A percentile compares a stretch with the other conserved stretches of the same genome.
Conservation (phyloP, 1,139 yeast species). For the Candida pseudoviswanathii region DNA sequence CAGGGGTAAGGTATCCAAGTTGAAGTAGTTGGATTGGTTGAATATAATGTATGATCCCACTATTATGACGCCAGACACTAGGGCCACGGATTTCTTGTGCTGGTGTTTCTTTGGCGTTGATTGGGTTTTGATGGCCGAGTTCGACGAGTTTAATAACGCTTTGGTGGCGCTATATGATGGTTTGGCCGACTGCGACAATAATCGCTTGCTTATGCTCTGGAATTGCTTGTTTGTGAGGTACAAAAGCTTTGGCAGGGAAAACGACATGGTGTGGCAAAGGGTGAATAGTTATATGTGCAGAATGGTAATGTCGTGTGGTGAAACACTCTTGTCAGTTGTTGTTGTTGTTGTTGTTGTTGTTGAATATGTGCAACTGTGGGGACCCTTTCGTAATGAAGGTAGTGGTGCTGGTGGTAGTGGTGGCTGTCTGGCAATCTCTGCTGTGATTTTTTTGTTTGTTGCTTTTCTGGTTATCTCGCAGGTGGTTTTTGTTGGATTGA, state of each 20-base stretch:
- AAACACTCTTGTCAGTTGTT: no score
- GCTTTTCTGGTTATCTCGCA: no score
- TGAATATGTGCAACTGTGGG: no score
- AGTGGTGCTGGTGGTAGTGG: no score
- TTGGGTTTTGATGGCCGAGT: slow-evolving; percentile 9
- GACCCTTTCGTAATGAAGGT: no score
- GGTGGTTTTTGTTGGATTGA: no score
- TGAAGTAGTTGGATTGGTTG: slow-evolving; percentile 44
- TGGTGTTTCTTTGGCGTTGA: slow-evolving; percentile 8
- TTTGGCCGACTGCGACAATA: slow-evolving; percentile 13
- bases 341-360: no score
- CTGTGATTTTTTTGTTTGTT: no score
- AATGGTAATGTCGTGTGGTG: neutral
- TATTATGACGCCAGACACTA: slow-evolving; percentile 47
- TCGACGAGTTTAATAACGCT: slow-evolving; percentile 7
- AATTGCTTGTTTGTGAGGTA: slow-evolving; percentile 20
- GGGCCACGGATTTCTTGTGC: slow-evolving; percentile 38
- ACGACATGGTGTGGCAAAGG: slow-evolving; percentile 14
- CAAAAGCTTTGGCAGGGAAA: slow-evolving; percentile 19
- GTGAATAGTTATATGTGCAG: no score
- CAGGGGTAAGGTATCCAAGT: slow-evolving; percentile 42
- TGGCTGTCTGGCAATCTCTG: no score
- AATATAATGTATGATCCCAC: slow-evolving; percentile 48
- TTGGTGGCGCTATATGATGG: slow-evolving; percentile 9
- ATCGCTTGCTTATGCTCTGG: slow-evolving; percentile 17